Percentiles rank a stretch among this genome's conserved stretches.
Conservation (phyloP, 495 filamentous ascomycete species). For the Neurospora terricola region DNA sequence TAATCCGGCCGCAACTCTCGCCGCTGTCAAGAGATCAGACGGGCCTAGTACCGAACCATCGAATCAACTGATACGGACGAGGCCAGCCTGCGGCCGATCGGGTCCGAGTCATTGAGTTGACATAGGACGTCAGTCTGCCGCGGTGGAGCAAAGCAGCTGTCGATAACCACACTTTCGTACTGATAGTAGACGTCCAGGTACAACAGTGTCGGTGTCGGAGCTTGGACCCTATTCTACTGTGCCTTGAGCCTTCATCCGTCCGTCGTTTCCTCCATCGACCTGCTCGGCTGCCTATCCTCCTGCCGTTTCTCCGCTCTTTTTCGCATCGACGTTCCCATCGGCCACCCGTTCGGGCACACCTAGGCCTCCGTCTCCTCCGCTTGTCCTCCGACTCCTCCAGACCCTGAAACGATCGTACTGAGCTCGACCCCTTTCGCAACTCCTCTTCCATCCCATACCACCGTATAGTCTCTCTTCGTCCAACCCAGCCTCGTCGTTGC, state of each 20-base stretch:
- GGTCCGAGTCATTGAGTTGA: slow-evolving; percentile 32
- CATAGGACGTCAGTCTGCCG: slow-evolving; percentile 27
- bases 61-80: background rate
- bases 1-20: background rate
- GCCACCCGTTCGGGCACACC: background rate
- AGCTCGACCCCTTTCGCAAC: background rate
- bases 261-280: background rate
- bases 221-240: background rate
- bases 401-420: background rate
- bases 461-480: background rate
- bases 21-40: background rate
- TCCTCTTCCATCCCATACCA: background rate
- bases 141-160: slow-evolving; percentile 12
- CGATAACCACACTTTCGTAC: background rate
- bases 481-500: background rate
- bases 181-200: background rate
- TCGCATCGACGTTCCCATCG: background rate
- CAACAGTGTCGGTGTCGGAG: slow-evolving; percentile 1
- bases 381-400: background rate
- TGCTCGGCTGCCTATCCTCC: background rate
- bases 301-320: background rate
- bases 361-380: background rate
- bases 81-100: slow-evolving; percentile 11
- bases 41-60: background rate
- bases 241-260: background rate